phyloP scores from a whole-genome alignment of 768 basidiomycete species.

The Boletus sp. region DNA sequence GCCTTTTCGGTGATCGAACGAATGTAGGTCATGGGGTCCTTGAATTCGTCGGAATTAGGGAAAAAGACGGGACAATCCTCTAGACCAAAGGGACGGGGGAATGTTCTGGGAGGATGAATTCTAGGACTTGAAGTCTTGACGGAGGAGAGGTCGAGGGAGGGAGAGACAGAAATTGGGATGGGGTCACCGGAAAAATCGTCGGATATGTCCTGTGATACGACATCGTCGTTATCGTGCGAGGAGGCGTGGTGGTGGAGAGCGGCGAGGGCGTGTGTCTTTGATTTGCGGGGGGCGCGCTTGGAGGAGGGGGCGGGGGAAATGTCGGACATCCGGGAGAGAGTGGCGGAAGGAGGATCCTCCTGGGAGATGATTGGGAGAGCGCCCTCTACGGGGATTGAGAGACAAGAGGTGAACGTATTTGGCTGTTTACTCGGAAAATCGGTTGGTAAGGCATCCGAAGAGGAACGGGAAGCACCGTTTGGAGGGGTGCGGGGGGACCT shows the following conservation, averaged over 20 bases:
- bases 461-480: slow-evolving; percentile 38
- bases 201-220: slow-evolving; percentile 35
- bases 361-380: slow-evolving; percentile 58
- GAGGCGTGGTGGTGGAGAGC: slow-evolving; percentile 69
- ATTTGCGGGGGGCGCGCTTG: slow-evolving; percentile 81
- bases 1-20: slow-evolving; percentile 72
- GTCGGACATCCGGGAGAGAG: slow-evolving; percentile 34
- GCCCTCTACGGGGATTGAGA: slow-evolving; percentile 77
- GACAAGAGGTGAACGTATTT: slow-evolving; percentile 58
- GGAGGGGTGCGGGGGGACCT: slow-evolving; percentile 56
- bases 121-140: slow-evolving; percentile 65
- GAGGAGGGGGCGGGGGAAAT: slow-evolving; percentile 43
- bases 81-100: slow-evolving; percentile 76
- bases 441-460: slow-evolving; percentile 45
- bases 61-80: slow-evolving; percentile 87
- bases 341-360: slow-evolving; percentile 35
- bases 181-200: slow-evolving; percentile 48
- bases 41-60: slow-evolving; percentile 88
- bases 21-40: slow-evolving; percentile 93
- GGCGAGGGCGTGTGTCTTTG: slow-evolving; percentile 82
- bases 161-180: slow-evolving; percentile 59
- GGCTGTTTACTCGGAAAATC: slow-evolving; percentile 48
- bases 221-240: slow-evolving; percentile 52
- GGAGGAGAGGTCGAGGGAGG: slow-evolving; percentile 61
- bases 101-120: slow-evolving; percentile 35